These are phyloP conservation scores for Jackrogersella minutella DNA, from an alignment of 495 filamentous ascomycete species.

Conservation along the genomic window DNA sequence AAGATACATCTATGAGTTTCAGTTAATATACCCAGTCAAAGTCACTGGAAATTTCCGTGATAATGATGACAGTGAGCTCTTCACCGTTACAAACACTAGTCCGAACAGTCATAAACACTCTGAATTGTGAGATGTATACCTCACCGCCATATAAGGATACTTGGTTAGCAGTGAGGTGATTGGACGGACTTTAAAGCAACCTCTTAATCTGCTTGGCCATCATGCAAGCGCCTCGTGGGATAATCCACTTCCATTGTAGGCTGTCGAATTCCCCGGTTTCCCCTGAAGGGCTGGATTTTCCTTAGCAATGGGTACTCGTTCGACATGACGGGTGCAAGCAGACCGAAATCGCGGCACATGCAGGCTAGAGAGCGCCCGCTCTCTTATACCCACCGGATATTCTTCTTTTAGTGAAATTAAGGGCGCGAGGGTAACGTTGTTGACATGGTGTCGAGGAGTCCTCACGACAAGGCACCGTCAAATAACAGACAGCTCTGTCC, in stretches of 20 bases:
- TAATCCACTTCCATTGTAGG: slow-evolving; percentile 2
- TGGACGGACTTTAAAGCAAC: slow-evolving; percentile 15
- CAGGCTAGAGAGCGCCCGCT: slow-evolving; percentile 3
- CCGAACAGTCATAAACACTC: neutral
- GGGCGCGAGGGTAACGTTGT: slow-evolving; percentile 1
- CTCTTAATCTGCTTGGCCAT: slow-evolving; percentile 8
- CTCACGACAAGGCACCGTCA: slow-evolving; percentile 2
- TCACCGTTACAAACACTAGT: slow-evolving; percentile 11
- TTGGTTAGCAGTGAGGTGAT: slow-evolving; percentile 6
- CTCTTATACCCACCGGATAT: neutral
- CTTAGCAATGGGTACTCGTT: slow-evolving; percentile 16
- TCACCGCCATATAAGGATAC: slow-evolving; percentile 31
- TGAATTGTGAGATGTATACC: neutral
- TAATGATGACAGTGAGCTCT: slow-evolving; percentile 9
- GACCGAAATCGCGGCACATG: slow-evolving; percentile 17
- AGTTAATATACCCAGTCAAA: neutral
- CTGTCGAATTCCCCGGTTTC: slow-evolving; percentile 2
- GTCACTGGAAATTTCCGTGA: neutral
- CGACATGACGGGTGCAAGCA: slow-evolving; percentile 15
- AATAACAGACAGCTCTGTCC: slow-evolving; percentile 1
- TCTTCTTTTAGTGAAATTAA: neutral
- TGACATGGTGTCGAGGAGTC: neutral
- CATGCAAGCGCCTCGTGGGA: slow-evolving; percentile 3
- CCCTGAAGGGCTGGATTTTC: slow-evolving; percentile 27
- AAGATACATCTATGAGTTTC: slow-evolving; percentile 6